Evolutionary conservation across 345 rosid genomes (phyloP).

Genomic region (Hirschfeldia incana): DNA sequence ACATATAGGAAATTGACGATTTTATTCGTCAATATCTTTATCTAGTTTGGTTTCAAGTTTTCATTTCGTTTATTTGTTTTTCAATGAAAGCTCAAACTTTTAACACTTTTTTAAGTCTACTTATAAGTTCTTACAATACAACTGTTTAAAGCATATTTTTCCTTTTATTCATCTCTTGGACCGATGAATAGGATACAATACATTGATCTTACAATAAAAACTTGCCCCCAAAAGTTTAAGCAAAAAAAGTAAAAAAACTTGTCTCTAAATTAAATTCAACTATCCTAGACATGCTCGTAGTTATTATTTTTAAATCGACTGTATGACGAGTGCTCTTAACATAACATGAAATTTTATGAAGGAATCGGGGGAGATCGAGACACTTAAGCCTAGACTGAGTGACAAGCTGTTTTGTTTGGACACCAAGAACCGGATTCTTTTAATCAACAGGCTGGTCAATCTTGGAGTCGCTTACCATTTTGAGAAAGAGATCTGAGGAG

Average conservation of each 20-base stretch:
- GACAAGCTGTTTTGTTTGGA: not conserved
- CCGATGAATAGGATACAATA: too few relatives aligned
- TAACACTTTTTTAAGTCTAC: not conserved
- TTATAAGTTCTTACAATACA: too few relatives aligned
- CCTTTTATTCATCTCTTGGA: too few relatives aligned
- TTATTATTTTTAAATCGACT: too few relatives aligned
- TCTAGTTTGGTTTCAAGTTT: not conserved
- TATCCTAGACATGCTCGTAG: not conserved
- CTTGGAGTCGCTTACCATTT: constrained; percentile 14
- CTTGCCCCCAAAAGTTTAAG: not conserved
- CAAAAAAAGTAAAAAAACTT: too few relatives aligned
- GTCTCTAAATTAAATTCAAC: not conserved
- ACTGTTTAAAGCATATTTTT: too few relatives aligned
- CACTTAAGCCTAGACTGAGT: constrained; percentile 6
- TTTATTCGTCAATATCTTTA: not conserved
- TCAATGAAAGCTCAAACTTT: not conserved
- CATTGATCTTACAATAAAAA: not conserved
- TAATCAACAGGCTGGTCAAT: not conserved
- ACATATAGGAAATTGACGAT: too few relatives aligned
- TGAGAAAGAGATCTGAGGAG: not conserved
- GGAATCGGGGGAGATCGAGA: not conserved
- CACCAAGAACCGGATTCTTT: not conserved
- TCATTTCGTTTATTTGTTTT: not conserved
- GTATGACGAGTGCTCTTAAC: not conserved
- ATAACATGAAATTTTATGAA: not conserved